A percentile compares a stretch with the other conserved stretches of the same genome.
These are phyloP conservation scores for Lepidium campestre DNA, from an alignment of 441 rosid genomes.

Conservation along the genomic window DNA sequence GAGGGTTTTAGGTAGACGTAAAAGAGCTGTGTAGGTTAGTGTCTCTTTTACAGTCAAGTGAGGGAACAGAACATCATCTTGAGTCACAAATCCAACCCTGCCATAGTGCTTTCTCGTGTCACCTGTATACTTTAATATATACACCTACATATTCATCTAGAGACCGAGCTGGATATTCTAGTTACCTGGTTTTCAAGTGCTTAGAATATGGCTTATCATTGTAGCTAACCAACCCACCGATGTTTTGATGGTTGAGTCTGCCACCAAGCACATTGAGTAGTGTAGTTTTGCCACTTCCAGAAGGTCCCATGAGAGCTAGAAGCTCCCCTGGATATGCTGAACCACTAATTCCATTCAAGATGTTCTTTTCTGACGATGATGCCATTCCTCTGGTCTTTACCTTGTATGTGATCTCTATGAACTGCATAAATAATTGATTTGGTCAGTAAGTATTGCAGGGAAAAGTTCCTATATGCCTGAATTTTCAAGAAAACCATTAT, in stretches of 20 bases:
- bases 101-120: conserved; percentile 9
- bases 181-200: conserved; percentile 67
- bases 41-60: conserved; percentile 96
- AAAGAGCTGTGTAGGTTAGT: conserved; percentile 75
- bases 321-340: conserved; percentile 83
- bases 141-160: neutral
- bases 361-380: conserved; percentile 51
- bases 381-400: conserved; percentile 54
- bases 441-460: neutral
- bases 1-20: conserved; percentile 64
- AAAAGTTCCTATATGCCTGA: neutral
- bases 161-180: conserved; percentile 15
- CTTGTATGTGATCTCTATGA: conserved; percentile 69
- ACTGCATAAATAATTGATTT: conserved; percentile 39
- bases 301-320: conserved; percentile 95
- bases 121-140: neutral
- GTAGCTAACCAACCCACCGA: conserved; percentile 61
- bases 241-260: conserved; percentile 41
- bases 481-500: neutral
- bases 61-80: conserved; percentile 91
- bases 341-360: conserved; percentile 75
- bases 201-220: conserved; percentile 74
- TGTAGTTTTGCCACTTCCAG: conserved; percentile 92
- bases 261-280: conserved; percentile 81
- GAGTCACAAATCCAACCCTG: conserved; percentile 98